These are phyloP conservation scores for Picea abies DNA, from an alignment of 83 land plant species.

Conservation along the genomic window DNA sequence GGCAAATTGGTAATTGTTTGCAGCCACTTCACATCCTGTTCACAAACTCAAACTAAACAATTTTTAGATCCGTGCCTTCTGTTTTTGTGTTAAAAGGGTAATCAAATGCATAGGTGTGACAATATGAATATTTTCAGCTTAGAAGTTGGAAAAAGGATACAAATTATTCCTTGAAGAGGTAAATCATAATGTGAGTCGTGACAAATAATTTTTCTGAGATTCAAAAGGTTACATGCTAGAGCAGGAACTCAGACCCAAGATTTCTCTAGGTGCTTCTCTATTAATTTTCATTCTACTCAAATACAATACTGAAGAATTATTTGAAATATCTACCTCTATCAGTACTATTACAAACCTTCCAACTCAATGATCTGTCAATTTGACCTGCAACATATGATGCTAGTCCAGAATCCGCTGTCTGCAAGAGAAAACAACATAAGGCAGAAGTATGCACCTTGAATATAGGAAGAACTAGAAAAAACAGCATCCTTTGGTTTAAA, in stretches of 20 bases:
- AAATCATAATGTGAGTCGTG: background rate
- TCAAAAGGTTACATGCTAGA: background rate
- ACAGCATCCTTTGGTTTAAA: background rate
- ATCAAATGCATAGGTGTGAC: no score
- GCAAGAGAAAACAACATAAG: conserved; percentile 18
- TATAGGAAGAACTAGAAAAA: background rate
- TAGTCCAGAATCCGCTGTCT: conserved; percentile 90
- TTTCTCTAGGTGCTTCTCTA: background rate
- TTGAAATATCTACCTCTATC: conserved; percentile 6
- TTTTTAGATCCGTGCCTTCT: background rate
- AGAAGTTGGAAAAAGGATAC: background rate
- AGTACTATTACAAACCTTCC: conserved; percentile 71
- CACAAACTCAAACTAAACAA: conserved; percentile 8
- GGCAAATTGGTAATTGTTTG: conserved; percentile 90
- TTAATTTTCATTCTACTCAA: background rate
- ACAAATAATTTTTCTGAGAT: background rate
- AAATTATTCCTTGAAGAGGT: background rate
- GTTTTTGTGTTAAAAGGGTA: background rate
- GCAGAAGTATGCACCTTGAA: background rate
- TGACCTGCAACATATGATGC: conserved; percentile 98
- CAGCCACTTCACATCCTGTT: conserved; percentile 97
- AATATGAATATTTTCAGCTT: background rate
- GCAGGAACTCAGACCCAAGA: background rate
- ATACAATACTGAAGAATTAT: background rate
- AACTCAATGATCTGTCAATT: conserved; percentile 88